Evolutionary conservation across 1,139 yeast species (phyloP).

Genomic region (Kodamaea plutei): DNA sequence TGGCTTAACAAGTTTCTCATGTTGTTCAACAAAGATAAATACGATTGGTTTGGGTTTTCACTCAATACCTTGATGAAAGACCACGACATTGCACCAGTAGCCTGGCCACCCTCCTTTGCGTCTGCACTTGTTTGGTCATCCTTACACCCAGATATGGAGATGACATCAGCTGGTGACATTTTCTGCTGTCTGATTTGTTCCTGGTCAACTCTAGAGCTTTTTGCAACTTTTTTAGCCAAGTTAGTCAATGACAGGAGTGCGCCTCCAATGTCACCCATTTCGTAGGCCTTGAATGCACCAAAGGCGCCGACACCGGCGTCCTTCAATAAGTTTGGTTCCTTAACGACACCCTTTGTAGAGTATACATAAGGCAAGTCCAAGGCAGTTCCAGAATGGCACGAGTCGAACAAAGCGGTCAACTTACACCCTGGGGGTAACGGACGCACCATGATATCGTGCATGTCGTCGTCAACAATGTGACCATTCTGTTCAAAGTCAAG

Average conservation of each 20-base stretch:
- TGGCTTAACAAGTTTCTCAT: constrained; percentile 67
- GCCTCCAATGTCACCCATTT: constrained; percentile 63
- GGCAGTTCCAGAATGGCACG: constrained; percentile 92
- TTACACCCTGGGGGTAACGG: constrained; percentile 80
- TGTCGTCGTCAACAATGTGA: constrained; percentile 75
- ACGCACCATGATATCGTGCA: constrained; percentile 78
- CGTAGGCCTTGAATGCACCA: constrained; percentile 67
- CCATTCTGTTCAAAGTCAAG: constrained; percentile 76
- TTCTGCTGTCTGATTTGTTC: constrained; percentile 46
- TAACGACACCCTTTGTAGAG: constrained; percentile 85
- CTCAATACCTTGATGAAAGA: constrained; percentile 74
- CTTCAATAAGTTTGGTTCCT: constrained; percentile 83
- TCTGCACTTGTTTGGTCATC: constrained; percentile 83
- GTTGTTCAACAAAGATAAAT: constrained; percentile 71
- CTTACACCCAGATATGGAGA: constrained; percentile 85
- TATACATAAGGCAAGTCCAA: constrained; percentile 86
- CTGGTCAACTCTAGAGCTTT: constrained; percentile 23
- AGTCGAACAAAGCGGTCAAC: constrained; percentile 83
- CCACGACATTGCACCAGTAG: constrained; percentile 95
- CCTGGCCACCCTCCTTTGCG: constrained; percentile 69
- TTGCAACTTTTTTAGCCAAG: constrained; percentile 44
- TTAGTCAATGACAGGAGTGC: constrained; percentile 41
- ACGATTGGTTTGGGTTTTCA: constrained; percentile 68
- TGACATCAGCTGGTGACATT: constrained; percentile 84
- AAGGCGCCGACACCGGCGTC: constrained; percentile 80